phyloP scores from a whole-genome alignment of 1,284 basidiomycete genomes.

The Ganoderma multipileum region DNA sequence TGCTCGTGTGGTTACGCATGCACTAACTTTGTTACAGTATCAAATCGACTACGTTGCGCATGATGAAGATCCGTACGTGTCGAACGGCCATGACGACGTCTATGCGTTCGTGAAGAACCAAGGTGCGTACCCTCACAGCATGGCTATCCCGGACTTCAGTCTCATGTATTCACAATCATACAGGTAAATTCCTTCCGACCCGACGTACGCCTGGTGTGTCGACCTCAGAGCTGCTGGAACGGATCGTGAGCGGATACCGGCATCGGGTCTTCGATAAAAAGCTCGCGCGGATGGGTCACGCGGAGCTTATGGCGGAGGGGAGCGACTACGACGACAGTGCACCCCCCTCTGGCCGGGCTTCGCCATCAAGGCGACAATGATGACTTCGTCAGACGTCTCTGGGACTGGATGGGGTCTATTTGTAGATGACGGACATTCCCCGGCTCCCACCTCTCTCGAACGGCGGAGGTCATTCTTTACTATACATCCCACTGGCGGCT shows the following conservation, averaged over 20 bases:
- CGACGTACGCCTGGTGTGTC: constrained; percentile 94
- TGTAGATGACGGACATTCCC: background rate
- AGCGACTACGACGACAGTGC: constrained; percentile 44
- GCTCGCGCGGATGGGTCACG: constrained; percentile 84
- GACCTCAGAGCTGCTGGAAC: constrained; percentile 91
- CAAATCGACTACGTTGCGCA: constrained; percentile 89
- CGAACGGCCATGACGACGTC: constrained; percentile 82
- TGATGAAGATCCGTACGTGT: constrained; percentile 87
- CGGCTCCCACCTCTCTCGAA: background rate
- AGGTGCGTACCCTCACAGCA: constrained; percentile 52
- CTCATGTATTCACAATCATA: background rate
- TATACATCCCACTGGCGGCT: background rate
- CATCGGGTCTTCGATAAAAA: constrained; percentile 89
- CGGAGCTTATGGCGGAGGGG: constrained; percentile 61
- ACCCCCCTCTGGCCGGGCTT: constrained; percentile 27
- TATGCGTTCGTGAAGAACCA: constrained; percentile 84
- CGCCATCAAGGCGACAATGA: constrained; percentile 16
- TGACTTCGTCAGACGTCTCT: background rate
- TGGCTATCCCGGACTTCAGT: background rate
- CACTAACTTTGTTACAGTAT: constrained; percentile 29
- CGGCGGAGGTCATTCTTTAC: background rate
- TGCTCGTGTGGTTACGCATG: background rate
- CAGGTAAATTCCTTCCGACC: constrained; percentile 95
- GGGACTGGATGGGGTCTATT: no score
- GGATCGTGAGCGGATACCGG: constrained; percentile 86